A percentile compares a stretch with the other conserved stretches of the same genome.
These are phyloP conservation scores for Torulaspora franciscae DNA, from an alignment of 805 yeast genomes.

Conservation along the genomic window DNA sequence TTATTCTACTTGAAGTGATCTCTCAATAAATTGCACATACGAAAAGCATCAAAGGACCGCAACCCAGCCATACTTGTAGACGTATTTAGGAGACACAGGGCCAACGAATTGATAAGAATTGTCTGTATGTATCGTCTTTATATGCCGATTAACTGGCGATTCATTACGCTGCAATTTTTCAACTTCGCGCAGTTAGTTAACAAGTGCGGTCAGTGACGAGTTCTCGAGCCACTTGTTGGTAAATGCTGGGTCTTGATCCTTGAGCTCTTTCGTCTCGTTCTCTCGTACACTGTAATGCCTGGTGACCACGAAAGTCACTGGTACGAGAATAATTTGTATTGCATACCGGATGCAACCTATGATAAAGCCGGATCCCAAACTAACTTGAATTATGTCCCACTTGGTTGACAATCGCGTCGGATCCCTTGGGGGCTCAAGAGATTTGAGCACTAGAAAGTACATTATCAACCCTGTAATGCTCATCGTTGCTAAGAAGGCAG, in stretches of 20 bases:
- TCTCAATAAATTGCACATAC: conserved; percentile 36
- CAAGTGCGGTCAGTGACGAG: not conserved
- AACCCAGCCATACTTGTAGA: conserved; percentile 35
- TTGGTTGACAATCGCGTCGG: conserved; percentile 7
- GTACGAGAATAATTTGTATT: conserved; percentile 14
- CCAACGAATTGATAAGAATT: not conserved
- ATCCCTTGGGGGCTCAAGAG: conserved; percentile 16
- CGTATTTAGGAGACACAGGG: not conserved
- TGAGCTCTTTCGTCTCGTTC: conserved; percentile 3
- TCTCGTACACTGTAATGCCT: conserved; percentile 13
- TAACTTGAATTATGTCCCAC: conserved; percentile 22
- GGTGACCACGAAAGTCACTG: conserved; percentile 13
- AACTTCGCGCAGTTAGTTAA: conserved; percentile 4
- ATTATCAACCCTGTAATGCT: conserved; percentile 11
- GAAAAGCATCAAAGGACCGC: conserved; percentile 67
- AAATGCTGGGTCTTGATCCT: conserved; percentile 1
- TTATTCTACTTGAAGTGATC: not conserved
- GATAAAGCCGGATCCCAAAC: conserved; percentile 23
- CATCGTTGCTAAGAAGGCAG: conserved; percentile 12
- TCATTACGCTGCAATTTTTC: conserved; percentile 1
- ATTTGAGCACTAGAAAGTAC: conserved; percentile 15
- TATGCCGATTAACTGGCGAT: not conserved
- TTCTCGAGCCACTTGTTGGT: not conserved
- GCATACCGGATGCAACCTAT: conserved; percentile 18
- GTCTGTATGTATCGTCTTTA: not conserved